Evolutionary conservation across 805 yeast species (phyloP), one percentile per base, ranked within the genome.

Genomic region (Lipomyces orientalis): DNA sequence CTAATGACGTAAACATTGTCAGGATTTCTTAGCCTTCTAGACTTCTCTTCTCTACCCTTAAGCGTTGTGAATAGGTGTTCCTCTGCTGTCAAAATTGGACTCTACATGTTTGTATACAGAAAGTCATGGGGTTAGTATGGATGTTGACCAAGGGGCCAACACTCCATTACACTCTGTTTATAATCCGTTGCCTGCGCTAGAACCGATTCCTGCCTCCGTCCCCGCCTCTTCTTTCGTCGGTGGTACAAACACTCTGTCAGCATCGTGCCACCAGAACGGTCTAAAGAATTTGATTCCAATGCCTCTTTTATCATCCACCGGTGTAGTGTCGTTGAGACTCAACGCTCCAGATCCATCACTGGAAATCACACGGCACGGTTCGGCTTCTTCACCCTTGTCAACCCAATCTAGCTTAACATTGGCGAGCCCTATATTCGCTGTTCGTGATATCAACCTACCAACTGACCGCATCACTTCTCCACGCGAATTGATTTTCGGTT

Each of bases 181-280:
- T 25, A 52, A 25, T 25, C 25, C 33, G 34, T 22, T 25, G 55
- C n/a, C 31, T 12, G 55, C 33, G 22, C 22, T 52, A 10, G 55
- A 25, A 10, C 10, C 55, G 14, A 8, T 52, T 31, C 9, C 55
- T 31, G 16, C 34, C 10, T 52, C 31, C 31, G 16, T 33, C 55
- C 22, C 55, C 33, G 29, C 8, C 14, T 52, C 55, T 14, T 22
- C 55, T 25, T 31, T 52, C 31, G 55, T 16, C 10, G 55, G 19
- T 3, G 55, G 55, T 5, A 52, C 61, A 22, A 14, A 54, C 46
- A 62, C 58, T n/a, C 37, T 60, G 9, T 59, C 64, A 29, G 58
- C 64, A 14, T 60, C 64, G 19, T 63, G 93, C 93, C 94, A 90
- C 93, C 94, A 90, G 60, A 84, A 87, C 0, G 96, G 95, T 5